Conservation (phyloP, 2,329 filamentous ascomycete genomes). For the Nemania sp. region DNA sequence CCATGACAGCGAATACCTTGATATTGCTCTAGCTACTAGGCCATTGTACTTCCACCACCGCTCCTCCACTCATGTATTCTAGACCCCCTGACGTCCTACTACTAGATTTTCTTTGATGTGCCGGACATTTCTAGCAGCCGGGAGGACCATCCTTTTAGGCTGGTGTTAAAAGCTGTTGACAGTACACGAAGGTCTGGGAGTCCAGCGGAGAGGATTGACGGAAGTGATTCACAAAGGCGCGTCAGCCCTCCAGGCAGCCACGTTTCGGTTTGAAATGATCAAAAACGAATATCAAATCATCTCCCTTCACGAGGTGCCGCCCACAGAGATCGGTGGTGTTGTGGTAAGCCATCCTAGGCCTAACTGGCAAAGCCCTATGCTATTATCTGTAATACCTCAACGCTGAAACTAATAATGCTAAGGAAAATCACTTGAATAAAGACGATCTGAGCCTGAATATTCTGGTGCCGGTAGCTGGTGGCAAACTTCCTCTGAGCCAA, state of each 20-base stretch:
- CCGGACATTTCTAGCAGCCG: not conserved
- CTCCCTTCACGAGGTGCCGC: not conserved
- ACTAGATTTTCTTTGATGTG: not conserved
- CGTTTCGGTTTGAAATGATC: not conserved
- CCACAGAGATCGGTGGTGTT: not conserved
- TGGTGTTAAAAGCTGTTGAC: not conserved
- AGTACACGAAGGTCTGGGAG: not conserved
- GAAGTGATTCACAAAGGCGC: not conserved
- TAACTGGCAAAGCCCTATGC: not conserved
- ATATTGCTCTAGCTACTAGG: not conserved
- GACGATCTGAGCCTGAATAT: not conserved
- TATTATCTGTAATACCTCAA: not conserved
- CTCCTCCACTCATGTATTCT: too few relatives aligned
- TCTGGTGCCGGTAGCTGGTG: not conserved
- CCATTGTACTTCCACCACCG: too few relatives aligned
- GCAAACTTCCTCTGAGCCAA: not conserved
- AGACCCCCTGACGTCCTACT: too few relatives aligned
- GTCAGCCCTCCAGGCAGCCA: not conserved
- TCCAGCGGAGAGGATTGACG: not conserved
- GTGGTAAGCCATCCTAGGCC: not conserved
- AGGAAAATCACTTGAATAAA: not conserved
- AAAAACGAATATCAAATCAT: not conserved
- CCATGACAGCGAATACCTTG: not conserved
- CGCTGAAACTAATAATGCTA: not conserved
- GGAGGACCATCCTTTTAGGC: not conserved